Base-by-base conservation (phyloP, 2,329 filamentous ascomycete species). In the Xylariaceae sp. region DNA sequence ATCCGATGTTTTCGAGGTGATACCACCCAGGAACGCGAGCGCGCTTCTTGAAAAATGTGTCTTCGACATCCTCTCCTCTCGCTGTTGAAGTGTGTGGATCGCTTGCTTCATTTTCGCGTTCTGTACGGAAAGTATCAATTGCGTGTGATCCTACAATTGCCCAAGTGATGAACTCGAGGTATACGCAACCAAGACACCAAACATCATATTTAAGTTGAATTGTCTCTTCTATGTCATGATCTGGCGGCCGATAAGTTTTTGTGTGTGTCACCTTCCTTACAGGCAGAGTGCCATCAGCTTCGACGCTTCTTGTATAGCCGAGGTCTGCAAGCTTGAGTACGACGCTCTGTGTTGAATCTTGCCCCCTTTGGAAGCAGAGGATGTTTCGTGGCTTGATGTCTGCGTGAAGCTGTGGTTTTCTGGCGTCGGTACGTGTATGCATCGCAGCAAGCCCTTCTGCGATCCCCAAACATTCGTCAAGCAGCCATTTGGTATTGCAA, bases 121-220 rank as follows among this genome's bases (percentile, higher is more conserved):
- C 10, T 1, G 1, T 10, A 6, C 16, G 11, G 11, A 56, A 56
- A 1, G 17, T n/a, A 19, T 48, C 39, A 19, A 47, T 18, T 19
- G 16, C 45, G 1, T 28, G 14, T 10, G 17, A 40, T 6, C 52
- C 48, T 6, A 48, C 22, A 22, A 54, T 14, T 22, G 49, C 49
- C 62, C 60, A 62, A 2, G 52, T 61, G 4, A 62, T 39, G 31
- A 62, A 62, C 31, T 59, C 62, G 1, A 64, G 47, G n/a, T 53
- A 64, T 1, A 61, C 52, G 48, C 60, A 64, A 1, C 56, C 62
- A 10, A 63, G 53, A 38, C 57, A 56, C 62, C 62, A 64, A 6
- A 64, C 50, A 22, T 64, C 62, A 22, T 47, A 56, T 2, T 53
- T 45, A 1, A 50, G 46, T 36, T n/a, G 12, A 5, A 59, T 11